Evolutionary conservation across 2,329 filamentous ascomycete species (phyloP), one percentile per base, ranked within the genome.

Genomic region (Talaromyces sp.): DNA sequence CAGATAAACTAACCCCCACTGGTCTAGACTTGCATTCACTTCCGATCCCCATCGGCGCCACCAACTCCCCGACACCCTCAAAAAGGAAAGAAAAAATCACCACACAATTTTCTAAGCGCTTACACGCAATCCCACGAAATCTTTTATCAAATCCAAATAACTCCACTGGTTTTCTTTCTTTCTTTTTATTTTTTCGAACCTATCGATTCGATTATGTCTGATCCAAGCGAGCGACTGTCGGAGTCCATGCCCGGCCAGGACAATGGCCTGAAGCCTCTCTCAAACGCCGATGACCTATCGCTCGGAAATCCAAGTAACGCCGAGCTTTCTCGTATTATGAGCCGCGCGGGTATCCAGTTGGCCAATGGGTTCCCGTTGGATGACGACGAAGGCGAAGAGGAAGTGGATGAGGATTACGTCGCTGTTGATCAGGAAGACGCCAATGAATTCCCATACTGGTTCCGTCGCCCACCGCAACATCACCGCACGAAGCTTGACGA

Each of bases 401-500:
- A 72, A 30, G 67, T 65, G 13, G 72, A 75, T 16, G 74, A 74
- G 32, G 74, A 74, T 42, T 76, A 71, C 50, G 71, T 75, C 45
- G 68, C 72, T 2, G 72, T 75, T 10, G 72, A 75, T 40, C 72
- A 74, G 54, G 71, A 74, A 19, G 74, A 75, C 58, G 60, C 67
- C 17, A 70, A 65, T 19, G 73, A 75, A 51, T 71, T 65, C 52
- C 68, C 72, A 41, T 75, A 72, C 62, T 75, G 71, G 63, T 73
- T 75, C 57, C 73, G 72, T 35, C 71, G 71, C 41, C 69, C 70
- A 16, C 71, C 69, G 36, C 64, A 65, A n/a, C 69, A 69, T 42
- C 66, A 69, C 20, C 70, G 65, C 49, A 70, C 70, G 32, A 67
- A 69, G 51, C 58, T 76, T 9, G 86, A 87, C 63, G 78, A 83